Conservation (phyloP, 2,329 filamentous ascomycete species). For the Xylaria polymorpha region DNA sequence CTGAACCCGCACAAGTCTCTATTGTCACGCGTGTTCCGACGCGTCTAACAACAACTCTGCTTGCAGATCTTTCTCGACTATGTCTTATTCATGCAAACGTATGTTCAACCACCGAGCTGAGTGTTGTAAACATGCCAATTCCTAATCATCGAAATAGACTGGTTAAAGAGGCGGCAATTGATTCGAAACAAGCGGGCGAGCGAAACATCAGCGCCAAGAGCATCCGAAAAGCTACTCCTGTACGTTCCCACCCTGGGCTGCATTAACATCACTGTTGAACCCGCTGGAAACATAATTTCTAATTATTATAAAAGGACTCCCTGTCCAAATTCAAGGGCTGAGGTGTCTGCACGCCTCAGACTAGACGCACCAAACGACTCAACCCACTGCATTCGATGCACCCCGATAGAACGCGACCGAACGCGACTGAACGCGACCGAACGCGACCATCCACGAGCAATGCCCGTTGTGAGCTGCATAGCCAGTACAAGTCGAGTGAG, state of each 20-base stretch:
- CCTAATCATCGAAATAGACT: constrained; percentile 62
- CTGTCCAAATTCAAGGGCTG: constrained; percentile 76
- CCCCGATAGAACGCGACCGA: not conserved
- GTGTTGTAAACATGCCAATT: not conserved
- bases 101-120: constrained; percentile 38
- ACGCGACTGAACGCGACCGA: no score
- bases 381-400: not conserved
- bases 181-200: constrained; percentile 79
- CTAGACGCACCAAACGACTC: not conserved
- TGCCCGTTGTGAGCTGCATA: not conserved
- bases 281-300: not conserved
- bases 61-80: constrained; percentile 85
- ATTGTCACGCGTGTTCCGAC: constrained; percentile 44
- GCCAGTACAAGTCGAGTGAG: not conserved
- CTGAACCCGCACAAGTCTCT: constrained; percentile 34
- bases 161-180: constrained; percentile 82
- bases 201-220: constrained; percentile 78
- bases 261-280: not conserved
- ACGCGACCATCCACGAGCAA: not conserved
- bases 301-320: constrained; percentile 62
- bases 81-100: constrained; percentile 80
- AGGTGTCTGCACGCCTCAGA: constrained; percentile 43
- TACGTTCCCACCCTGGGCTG: constrained; percentile 54
- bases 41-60: constrained; percentile 41
- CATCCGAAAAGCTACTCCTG: constrained; percentile 81